Conservation (phyloP, 176 grass and related monocot species). For the Secale cereale region DNA sequence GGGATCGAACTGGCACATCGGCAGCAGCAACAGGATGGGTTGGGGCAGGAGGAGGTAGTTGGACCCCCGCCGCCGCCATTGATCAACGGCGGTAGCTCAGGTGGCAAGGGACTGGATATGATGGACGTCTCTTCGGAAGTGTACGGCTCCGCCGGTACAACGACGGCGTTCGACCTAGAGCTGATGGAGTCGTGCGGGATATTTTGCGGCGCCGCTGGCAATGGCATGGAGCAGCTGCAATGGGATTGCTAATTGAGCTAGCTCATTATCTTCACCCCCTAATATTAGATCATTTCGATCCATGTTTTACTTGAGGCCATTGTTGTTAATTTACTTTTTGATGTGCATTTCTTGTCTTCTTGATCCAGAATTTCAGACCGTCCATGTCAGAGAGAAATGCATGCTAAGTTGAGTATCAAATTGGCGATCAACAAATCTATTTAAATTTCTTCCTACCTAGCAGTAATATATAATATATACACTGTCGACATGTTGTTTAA, state of each 20-base stretch:
- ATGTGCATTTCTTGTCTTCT: constrained; percentile 33
- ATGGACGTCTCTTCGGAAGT: constrained; percentile 47
- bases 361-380: constrained; percentile 8
- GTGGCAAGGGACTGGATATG: constrained; percentile 60
- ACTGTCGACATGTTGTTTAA: not conserved
- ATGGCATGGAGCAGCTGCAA: constrained; percentile 78
- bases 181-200: constrained; percentile 78
- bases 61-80: not conserved
- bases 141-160: constrained; percentile 27
- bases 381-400: constrained; percentile 34
- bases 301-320: constrained; percentile 43
- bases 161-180: constrained; percentile 64
- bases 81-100: constrained; percentile 23
- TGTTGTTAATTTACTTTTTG: constrained; percentile 15
- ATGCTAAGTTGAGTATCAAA: constrained; percentile 25
- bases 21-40: constrained; percentile 29
- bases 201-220: constrained; percentile 40
- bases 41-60: constrained; percentile 15
- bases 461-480: not conserved
- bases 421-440: constrained; percentile 21
- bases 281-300: constrained; percentile 38
- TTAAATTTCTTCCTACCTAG: not conserved
- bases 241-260: constrained; percentile 81
- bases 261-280: constrained; percentile 40
- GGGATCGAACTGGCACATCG: constrained; percentile 37